phyloP scores from a whole-genome alignment of 331 rosid species.

The Ulmus americana region DNA sequence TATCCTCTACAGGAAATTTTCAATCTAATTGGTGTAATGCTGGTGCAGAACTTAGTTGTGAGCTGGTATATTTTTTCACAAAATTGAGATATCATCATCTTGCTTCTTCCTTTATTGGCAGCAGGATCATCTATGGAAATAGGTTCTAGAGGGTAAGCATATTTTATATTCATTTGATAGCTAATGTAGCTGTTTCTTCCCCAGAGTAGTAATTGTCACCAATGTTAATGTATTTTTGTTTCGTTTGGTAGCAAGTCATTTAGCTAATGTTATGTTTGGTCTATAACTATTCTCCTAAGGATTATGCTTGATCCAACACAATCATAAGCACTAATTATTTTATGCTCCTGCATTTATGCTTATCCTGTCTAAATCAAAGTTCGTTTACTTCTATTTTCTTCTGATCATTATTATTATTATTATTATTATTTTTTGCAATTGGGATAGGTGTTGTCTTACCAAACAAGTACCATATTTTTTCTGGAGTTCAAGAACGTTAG shows the following conservation, averaged over 20 bases:
- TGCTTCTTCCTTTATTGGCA: constrained; percentile 20
- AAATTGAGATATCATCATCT: constrained; percentile 5
- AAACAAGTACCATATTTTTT: constrained; percentile 39
- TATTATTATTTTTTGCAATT: constrained; percentile 13
- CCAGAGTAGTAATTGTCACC: background rate
- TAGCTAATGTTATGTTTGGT: background rate
- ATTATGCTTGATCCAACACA: too few species aligned
- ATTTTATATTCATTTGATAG: background rate
- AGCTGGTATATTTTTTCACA: background rate
- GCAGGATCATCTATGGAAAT: constrained; percentile 51
- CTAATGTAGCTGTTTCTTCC: background rate
- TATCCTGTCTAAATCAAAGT: background rate
- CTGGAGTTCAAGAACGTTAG: constrained; percentile 35
- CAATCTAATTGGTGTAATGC: background rate
- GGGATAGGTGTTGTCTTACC: constrained; percentile 48
- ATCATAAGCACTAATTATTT: background rate
- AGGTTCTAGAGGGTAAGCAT: constrained; percentile 43
- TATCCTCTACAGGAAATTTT: background rate
- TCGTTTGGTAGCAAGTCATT: background rate
- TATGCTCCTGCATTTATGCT: background rate
- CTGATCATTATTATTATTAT: background rate
- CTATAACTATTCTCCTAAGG: too few species aligned
- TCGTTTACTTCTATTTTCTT: background rate
- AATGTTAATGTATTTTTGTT: background rate
- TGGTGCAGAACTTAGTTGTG: background rate